These are phyloP conservation scores for Porphyra umbilicalis DNA, from an alignment of 31 red algal genomes.

Conservation along the genomic window DNA sequence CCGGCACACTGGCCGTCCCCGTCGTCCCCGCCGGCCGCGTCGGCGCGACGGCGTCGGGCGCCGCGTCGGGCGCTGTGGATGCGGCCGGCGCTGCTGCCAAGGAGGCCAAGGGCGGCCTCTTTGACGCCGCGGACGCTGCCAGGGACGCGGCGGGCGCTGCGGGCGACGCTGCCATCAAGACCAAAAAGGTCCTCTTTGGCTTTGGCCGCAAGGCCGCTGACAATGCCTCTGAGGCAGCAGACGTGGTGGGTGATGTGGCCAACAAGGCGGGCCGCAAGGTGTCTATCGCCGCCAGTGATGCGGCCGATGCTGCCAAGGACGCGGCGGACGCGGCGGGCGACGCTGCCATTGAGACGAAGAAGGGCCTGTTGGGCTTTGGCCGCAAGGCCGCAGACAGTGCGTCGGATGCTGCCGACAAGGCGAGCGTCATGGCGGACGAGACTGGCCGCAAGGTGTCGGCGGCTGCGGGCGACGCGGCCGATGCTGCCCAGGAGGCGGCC, in stretches of 20 bases:
- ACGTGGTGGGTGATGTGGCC: background rate
- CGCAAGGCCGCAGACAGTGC: background rate
- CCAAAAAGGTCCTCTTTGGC: background rate
- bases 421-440: background rate
- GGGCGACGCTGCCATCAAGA: background rate
- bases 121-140: background rate
- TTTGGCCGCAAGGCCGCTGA: background rate
- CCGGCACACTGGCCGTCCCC: background rate
- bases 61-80: background rate
- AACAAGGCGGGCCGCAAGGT: background rate
- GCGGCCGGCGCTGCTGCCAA: background rate
- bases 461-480: background rate
- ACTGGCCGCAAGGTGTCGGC: too few relatives aligned
- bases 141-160: background rate
- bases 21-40: background rate
- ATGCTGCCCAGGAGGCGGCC: too few relatives aligned
- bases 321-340: background rate
- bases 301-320: too few relatives aligned
- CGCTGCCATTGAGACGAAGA: background rate
- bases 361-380: background rate
- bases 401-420: background rate
- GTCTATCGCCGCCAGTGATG: background rate
- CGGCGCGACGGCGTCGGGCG: background rate
- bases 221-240: background rate
- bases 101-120: background rate